A percentile compares a stretch with the other conserved stretches of the same genome.
Evolutionary conservation across 106 monocot species (phyloP).

Genomic region (Platanthera guangdongensis): DNA sequence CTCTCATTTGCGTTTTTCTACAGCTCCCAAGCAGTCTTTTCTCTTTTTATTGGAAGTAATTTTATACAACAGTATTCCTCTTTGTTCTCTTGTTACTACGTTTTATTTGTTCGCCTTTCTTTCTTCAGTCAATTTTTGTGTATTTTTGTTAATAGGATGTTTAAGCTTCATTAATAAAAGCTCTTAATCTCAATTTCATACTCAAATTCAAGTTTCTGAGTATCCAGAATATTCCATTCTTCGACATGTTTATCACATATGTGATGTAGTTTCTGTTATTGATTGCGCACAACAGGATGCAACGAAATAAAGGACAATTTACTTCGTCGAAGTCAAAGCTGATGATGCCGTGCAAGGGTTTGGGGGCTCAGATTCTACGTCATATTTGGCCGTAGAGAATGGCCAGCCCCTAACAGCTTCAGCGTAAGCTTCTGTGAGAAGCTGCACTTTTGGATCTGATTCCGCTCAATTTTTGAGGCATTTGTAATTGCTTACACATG

Average conservation of each 20-base stretch:
- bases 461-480: not conserved
- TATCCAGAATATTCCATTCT: not conserved
- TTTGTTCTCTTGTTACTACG: no score
- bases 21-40: no score
- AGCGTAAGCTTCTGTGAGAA: conserved; percentile 26
- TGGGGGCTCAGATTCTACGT: conserved; percentile 42
- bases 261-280: not conserved
- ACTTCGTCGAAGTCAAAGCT: conserved; percentile 61
- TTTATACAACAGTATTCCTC: no score
- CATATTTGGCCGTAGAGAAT: conserved; percentile 39
- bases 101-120: no score
- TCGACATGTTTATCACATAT: not conserved
- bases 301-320: conserved; percentile 68
- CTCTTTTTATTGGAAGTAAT: no score
- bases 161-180: no score
- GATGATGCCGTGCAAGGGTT: conserved; percentile 32
- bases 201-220: no score
- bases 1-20: no score
- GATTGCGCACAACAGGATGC: conserved; percentile 37
- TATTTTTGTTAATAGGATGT: no score
- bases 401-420: conserved; percentile 50
- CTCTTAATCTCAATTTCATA: no score
- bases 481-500: not conserved
- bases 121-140: no score
- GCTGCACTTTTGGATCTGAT: conserved; percentile 8